Conservation (phyloP, 164 flowering plant genomes). For the Magnolia sinica region DNA sequence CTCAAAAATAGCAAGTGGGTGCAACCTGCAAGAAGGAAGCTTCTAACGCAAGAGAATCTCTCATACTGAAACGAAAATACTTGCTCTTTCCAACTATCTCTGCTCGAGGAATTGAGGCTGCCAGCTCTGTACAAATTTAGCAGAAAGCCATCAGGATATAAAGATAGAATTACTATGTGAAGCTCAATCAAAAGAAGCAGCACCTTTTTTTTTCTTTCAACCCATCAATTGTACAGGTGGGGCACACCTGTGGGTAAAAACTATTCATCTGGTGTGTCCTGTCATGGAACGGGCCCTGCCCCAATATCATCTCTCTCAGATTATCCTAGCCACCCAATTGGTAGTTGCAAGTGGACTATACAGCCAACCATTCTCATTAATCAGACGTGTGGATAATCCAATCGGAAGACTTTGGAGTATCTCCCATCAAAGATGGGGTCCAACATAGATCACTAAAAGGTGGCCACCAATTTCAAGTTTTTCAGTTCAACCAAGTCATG, state of each 20-base stretch:
- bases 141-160: not conserved
- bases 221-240: not conserved
- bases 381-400: too few species aligned
- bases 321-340: too few species aligned
- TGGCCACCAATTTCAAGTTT: too few species aligned
- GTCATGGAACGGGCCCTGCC: too few species aligned
- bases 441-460: too few species aligned
- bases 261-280: not conserved
- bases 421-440: too few species aligned
- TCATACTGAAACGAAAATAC: conserved; percentile 89
- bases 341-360: too few species aligned
- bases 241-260: not conserved
- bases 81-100: conserved; percentile 91
- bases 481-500: too few species aligned
- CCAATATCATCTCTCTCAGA: too few species aligned
- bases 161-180: not conserved
- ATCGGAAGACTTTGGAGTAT: too few species aligned
- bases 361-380: too few species aligned
- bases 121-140: conserved; percentile 52
- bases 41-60: conserved; percentile 97
- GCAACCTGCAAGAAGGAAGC: conserved; percentile 94
- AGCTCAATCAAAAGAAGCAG: not conserved
- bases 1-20: not conserved
- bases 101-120: conserved; percentile 80
- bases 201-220: not conserved